Evolutionary conservation across 371 early-diverging fungal genomes (phyloP).

Genomic region (Saksenaea oblongispora): DNA sequence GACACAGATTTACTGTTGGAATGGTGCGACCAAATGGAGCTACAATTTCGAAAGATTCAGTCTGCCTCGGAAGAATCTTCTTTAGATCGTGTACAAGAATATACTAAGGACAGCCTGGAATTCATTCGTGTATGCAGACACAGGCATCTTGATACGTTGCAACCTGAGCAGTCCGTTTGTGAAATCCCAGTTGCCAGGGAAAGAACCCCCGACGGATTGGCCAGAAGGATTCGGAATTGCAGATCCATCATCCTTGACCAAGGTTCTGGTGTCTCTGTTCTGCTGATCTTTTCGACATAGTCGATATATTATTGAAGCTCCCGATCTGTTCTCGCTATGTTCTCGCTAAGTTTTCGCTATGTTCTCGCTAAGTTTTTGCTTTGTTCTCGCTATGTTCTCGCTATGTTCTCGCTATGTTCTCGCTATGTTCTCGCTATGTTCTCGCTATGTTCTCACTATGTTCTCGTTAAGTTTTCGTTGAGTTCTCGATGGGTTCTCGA

Average conservation of each 20-base stretch:
- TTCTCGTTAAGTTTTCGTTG: too few relatives aligned
- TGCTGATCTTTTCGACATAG: too few relatives aligned
- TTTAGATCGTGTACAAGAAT: not conserved
- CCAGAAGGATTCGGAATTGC: not conserved
- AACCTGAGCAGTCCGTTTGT: not conserved
- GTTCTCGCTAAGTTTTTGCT: too few relatives aligned
- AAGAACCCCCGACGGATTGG: not conserved
- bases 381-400: too few relatives aligned
- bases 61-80: not conserved
- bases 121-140: conserved; percentile 3
- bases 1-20: conserved; percentile 1
- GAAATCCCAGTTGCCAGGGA: not conserved
- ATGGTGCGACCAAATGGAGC: not conserved
- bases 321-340: too few relatives aligned
- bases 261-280: not conserved
- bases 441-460: too few relatives aligned
- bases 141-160: not conserved
- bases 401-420: too few relatives aligned
- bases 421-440: not conserved
- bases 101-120: not conserved
- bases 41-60: conserved; percentile 1
- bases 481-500: too few relatives aligned
- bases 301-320: too few relatives aligned
- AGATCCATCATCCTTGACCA: not conserved
- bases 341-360: too few relatives aligned